These are phyloP conservation scores for Clarireedia paspali DNA, from an alignment of 2,329 filamentous ascomycete species.

Conservation along the genomic window DNA sequence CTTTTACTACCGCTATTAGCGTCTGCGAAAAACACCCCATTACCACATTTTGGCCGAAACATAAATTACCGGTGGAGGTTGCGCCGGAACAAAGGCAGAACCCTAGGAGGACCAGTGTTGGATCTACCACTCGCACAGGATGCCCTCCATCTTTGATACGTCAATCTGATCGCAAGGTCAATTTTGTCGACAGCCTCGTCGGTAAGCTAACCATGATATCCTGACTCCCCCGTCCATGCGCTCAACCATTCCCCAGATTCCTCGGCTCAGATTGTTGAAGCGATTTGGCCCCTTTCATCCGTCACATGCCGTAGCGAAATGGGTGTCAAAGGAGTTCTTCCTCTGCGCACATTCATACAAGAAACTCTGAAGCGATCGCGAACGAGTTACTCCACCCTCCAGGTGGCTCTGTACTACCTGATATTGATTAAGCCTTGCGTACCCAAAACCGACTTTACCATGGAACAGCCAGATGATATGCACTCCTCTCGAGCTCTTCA, in stretches of 20 bases:
- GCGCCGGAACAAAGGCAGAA: constrained; percentile 58
- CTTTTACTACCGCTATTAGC: constrained; percentile 26
- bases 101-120: constrained; percentile 48
- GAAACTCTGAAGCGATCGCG: constrained; percentile 91
- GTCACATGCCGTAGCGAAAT: constrained; percentile 67
- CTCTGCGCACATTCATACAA: constrained; percentile 92
- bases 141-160: constrained; percentile 71
- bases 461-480: constrained; percentile 71
- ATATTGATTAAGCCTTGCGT: constrained; percentile 89
- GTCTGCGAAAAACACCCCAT: constrained; percentile 27
- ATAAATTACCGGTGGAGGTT: constrained; percentile 36
- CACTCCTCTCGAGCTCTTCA: constrained; percentile 74
- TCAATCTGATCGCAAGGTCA: constrained; percentile 86
- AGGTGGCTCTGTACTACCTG: constrained; percentile 94
- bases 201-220: constrained; percentile 58
- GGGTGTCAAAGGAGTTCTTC: constrained; percentile 70
- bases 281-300: constrained; percentile 90
- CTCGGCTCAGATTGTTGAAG: constrained; percentile 92
- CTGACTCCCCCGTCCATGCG: constrained; percentile 21
- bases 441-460: constrained; percentile 74
- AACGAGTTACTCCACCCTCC: constrained; percentile 94
- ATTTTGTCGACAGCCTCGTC: constrained; percentile 94
- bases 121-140: constrained; percentile 47
- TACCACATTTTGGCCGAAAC: constrained; percentile 28
- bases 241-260: constrained; percentile 60